These are phyloP conservation scores for Nasturtium officinale DNA, from an alignment of 345 rosid species.

Conservation along the genomic window DNA sequence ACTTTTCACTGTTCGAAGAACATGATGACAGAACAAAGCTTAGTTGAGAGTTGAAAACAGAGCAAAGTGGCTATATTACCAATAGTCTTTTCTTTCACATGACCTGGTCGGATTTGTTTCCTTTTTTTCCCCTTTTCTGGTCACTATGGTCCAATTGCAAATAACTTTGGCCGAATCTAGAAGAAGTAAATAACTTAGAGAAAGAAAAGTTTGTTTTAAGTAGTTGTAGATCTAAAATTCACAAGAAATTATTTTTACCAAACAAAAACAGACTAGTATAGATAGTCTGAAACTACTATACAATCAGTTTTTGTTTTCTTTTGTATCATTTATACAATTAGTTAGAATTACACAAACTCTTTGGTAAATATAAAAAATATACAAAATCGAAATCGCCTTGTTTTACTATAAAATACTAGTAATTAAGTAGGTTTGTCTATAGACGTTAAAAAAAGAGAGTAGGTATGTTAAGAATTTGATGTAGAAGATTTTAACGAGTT, in stretches of 20 bases:
- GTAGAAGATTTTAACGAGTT: neutral
- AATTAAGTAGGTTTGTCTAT: neutral
- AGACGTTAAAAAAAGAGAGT: too few relatives aligned
- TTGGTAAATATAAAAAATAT: neutral
- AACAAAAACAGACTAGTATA: neutral
- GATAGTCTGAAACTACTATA: too few relatives aligned
- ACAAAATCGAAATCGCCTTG: neutral
- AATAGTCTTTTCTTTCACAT: conserved; percentile 37
- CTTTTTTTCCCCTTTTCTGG: neutral
- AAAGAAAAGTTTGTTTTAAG: neutral
- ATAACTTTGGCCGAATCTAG: conserved; percentile 5
- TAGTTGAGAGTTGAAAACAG: conserved; percentile 31
- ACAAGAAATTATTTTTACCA: neutral
- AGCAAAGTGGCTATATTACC: conserved; percentile 21
- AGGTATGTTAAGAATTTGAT: neutral
- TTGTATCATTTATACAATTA: neutral
- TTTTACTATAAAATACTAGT: neutral
- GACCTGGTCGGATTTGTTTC: conserved; percentile 36
- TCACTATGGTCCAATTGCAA: conserved; percentile 28
- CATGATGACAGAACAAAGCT: conserved; percentile 30
- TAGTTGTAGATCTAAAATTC: neutral
- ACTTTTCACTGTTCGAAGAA: conserved; percentile 29
- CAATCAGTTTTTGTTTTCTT: too few relatives aligned
- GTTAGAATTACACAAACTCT: neutral
- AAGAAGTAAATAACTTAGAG: neutral